A percentile compares a stretch with the other conserved stretches of the same genome.
These are phyloP conservation scores for Podospora didyma DNA, from an alignment of 495 filamentous ascomycete species.

Conservation along the genomic window DNA sequence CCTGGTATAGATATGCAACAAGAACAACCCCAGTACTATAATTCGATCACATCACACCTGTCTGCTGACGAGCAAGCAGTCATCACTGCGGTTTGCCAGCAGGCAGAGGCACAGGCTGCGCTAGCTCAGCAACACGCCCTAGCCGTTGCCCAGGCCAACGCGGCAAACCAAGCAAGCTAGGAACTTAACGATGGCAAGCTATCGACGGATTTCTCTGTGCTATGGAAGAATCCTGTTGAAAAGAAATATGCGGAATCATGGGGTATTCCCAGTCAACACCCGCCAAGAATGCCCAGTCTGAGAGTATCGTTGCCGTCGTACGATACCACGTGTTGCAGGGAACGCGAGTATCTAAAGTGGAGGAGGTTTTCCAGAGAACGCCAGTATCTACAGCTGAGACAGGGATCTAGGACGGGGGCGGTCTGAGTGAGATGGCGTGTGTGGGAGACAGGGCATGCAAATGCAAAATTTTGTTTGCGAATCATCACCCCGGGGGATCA, in stretches of 20 bases:
- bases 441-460: constrained; percentile 1
- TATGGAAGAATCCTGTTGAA: too few relatives aligned
- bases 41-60: constrained; percentile 72
- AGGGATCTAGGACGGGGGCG: too few relatives aligned
- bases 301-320: too few relatives aligned
- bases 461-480: not conserved
- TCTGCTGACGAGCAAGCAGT: constrained; percentile 75
- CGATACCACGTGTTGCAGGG: too few relatives aligned
- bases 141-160: not conserved
- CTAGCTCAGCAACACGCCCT: not conserved
- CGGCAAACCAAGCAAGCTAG: not conserved
- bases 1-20: constrained; percentile 69
- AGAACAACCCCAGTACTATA: constrained; percentile 86
- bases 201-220: not conserved
- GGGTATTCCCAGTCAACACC: too few relatives aligned
- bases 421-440: not conserved
- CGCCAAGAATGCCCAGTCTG: too few relatives aligned
- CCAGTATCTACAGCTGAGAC: too few relatives aligned
- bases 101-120: constrained; percentile 54
- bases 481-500: not conserved
- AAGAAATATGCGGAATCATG: not conserved
- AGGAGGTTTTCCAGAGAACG: too few relatives aligned
- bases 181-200: too few relatives aligned
- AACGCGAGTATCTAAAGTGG: not conserved
- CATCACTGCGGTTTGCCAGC: constrained; percentile 73